Evolutionary conservation across 768 basidiomycete genomes (phyloP).

Genomic region (Cytidiella melzeri): DNA sequence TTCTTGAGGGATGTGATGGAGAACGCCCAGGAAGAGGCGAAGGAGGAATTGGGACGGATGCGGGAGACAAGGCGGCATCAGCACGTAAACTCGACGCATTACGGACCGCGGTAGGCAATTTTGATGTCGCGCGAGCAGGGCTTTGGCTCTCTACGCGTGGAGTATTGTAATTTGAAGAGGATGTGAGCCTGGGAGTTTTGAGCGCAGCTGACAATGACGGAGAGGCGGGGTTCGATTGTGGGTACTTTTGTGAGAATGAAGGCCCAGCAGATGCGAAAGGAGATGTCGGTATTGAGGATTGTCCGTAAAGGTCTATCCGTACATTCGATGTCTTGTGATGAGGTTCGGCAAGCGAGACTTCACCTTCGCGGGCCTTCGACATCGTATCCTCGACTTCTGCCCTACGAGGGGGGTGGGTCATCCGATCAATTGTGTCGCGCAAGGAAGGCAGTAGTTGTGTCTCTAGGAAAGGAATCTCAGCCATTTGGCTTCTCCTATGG

Average conservation of each 20-base stretch:
- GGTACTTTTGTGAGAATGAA: background rate
- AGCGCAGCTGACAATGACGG: background rate
- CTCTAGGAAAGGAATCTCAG: constrained; percentile 55
- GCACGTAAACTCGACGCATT: too few species aligned
- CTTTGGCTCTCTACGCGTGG: background rate
- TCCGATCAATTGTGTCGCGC: constrained; percentile 65
- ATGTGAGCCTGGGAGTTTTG: background rate
- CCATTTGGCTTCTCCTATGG: constrained; percentile 36
- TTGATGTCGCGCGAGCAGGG: background rate
- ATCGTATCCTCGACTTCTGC: background rate
- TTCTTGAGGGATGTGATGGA: background rate
- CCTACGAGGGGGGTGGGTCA: constrained; percentile 43
- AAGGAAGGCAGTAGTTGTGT: constrained; percentile 62
- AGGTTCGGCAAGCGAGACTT: too few species aligned
- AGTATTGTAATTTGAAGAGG: background rate
- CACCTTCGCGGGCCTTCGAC: too few species aligned
- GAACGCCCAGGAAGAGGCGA: background rate
- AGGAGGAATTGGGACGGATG: background rate
- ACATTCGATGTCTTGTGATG: background rate
- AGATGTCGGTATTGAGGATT: background rate
- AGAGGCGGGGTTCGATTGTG: background rate
- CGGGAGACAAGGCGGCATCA: constrained; percentile 6
- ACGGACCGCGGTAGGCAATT: background rate
- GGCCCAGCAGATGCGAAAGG: background rate
- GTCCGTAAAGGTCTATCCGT: background rate